phyloP scores from a whole-genome alignment of 2,329 filamentous ascomycete genomes.

The Aspergillus phoenicis region DNA sequence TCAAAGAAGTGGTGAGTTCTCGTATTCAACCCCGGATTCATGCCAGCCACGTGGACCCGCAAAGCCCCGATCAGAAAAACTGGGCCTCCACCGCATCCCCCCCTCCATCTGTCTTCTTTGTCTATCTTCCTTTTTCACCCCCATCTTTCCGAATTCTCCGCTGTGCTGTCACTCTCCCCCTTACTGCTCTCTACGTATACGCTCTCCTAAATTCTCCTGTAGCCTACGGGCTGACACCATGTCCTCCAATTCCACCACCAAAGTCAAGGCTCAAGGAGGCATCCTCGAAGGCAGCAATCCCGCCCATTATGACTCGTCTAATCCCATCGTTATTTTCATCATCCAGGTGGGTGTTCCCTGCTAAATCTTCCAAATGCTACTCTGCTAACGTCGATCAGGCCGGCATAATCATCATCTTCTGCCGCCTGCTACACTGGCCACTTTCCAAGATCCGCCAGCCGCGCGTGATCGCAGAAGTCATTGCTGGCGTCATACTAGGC shows the following conservation, averaged over 20 bases:
- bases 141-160: neutral
- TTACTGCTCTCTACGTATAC: neutral
- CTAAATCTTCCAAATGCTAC: neutral
- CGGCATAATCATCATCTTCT: slow-evolving; percentile 73
- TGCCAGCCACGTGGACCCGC: neutral
- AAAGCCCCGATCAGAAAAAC: neutral
- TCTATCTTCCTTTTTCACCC: neutral
- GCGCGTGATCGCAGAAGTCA: slow-evolving; percentile 80
- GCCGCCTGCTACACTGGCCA: slow-evolving; percentile 73
- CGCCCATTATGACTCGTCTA: slow-evolving; percentile 66
- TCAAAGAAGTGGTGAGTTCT: neutral
- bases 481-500: slow-evolving; percentile 81
- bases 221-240: slow-evolving; percentile 16
- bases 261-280: slow-evolving; percentile 60
- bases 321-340: slow-evolving; percentile 75
- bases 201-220: neutral
- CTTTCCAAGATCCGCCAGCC: slow-evolving; percentile 77
- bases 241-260: slow-evolving; percentile 24
- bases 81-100: neutral
- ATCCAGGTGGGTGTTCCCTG: slow-evolving; percentile 60
- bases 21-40: neutral
- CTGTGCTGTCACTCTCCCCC: neutral
- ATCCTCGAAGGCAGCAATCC: slow-evolving; percentile 73
- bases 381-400: slow-evolving; percentile 50
- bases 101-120: slow-evolving; percentile 1